Percentiles rank a stretch among this genome's conserved stretches.
These are phyloP conservation scores for Sporobolus alterniflorus DNA, from an alignment of 202 grass and related monocot genomes.

Conservation along the genomic window DNA sequence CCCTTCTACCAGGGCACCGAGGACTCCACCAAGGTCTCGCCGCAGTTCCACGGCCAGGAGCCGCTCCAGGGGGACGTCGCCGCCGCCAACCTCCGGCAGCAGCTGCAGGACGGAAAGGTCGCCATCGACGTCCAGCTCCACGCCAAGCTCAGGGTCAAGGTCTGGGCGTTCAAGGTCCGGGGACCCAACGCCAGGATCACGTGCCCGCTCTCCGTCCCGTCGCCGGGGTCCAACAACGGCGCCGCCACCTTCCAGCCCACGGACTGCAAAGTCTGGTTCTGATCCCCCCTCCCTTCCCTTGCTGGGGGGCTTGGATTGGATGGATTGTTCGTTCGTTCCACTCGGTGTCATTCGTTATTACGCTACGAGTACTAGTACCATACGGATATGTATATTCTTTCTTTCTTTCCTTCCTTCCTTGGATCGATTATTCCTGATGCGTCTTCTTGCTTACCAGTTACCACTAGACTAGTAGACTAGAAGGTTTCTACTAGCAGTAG, in stretches of 20 bases:
- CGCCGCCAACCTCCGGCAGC: slow-evolving; percentile 2
- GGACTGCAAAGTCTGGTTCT: slow-evolving; percentile 66
- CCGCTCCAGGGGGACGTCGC: slow-evolving; percentile 37
- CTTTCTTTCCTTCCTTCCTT: no score
- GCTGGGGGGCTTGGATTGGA: no score
- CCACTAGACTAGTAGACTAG: no score
- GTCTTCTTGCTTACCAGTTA: no score
- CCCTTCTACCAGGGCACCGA: slow-evolving; percentile 60
- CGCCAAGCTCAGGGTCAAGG: slow-evolving; percentile 68
- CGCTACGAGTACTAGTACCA: not conserved
- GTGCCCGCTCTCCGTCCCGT: slow-evolving; percentile 59
- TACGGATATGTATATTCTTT: not conserved
- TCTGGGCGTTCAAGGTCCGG: slow-evolving; percentile 53
- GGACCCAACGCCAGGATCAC: slow-evolving; percentile 42
- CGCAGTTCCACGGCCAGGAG: slow-evolving; percentile 45
- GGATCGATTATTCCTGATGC: no score
- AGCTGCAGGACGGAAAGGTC: slow-evolving; percentile 47
- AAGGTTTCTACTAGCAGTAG: no score
- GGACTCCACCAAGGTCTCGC: slow-evolving; percentile 21
- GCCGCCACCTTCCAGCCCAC: slow-evolving; percentile 44
- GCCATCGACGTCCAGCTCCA: slow-evolving; percentile 55
- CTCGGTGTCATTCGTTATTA: no score
- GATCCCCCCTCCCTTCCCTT: no score
- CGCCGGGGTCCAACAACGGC: not conserved
- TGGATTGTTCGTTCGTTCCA: no score